These are phyloP conservation scores for Podaxis sp. DNA, from an alignment of 768 basidiomycete species.

Conservation along the genomic window DNA sequence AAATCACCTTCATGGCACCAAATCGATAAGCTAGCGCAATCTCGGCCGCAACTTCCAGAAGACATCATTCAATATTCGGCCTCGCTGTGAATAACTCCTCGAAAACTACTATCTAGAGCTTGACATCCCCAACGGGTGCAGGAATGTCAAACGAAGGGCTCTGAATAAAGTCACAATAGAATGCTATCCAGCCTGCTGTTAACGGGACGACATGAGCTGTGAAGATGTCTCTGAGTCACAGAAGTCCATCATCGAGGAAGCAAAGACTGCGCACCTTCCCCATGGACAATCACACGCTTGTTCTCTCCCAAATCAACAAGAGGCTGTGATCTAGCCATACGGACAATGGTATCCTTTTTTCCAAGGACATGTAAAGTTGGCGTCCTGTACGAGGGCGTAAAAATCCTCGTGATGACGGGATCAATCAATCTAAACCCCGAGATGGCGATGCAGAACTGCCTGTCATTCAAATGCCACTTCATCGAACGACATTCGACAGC, in stretches of 20 bases:
- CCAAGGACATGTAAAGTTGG: slow-evolving; percentile 80
- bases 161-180: slow-evolving; percentile 65
- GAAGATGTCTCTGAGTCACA: slow-evolving; percentile 3
- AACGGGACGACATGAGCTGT: slow-evolving; percentile 84
- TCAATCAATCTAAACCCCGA: slow-evolving; percentile 65
- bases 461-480: slow-evolving; percentile 23
- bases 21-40: slow-evolving; percentile 11
- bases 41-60: background rate
- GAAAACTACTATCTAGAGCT: background rate
- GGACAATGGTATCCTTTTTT: slow-evolving; percentile 72
- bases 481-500: slow-evolving; percentile 4
- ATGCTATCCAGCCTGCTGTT: slow-evolving; percentile 73
- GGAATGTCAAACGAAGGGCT: slow-evolving; percentile 36
- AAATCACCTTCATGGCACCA: background rate
- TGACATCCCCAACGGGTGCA: slow-evolving; percentile 11
- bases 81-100: background rate
- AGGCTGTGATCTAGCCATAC: slow-evolving; percentile 61
- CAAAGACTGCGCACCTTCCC: slow-evolving; percentile 60
- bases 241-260: background rate
- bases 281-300: slow-evolving; percentile 71
- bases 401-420: slow-evolving; percentile 49
- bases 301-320: slow-evolving; percentile 56
- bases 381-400: slow-evolving; percentile 55
- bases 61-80: background rate
- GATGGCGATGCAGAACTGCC: slow-evolving; percentile 73